Evolutionary conservation across 2,329 filamentous ascomycete species (phyloP).

Genomic region (Beauveria pseudobassiana): DNA sequence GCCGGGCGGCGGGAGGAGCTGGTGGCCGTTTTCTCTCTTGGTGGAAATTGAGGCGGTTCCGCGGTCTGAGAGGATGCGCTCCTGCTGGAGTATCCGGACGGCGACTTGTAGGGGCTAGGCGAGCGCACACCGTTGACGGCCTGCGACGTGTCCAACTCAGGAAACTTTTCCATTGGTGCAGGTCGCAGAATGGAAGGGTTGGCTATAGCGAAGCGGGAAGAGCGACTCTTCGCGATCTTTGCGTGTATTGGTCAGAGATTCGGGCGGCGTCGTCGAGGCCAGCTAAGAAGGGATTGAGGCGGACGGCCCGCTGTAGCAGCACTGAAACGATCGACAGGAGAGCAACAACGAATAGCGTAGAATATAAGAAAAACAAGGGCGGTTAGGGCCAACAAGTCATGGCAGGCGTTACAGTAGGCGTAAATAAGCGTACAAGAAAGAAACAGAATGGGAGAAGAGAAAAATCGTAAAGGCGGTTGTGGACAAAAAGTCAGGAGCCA

Average conservation of each 20-base stretch:
- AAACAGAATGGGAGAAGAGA: neutral
- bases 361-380: neutral
- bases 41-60: conserved; percentile 20
- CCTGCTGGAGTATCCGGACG: conserved; percentile 22
- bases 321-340: conserved; percentile 10
- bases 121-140: conserved; percentile 21
- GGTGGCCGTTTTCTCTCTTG: conserved; percentile 19
- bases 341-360: neutral
- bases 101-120: conserved; percentile 21
- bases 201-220: neutral
- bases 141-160: conserved; percentile 41
- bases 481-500: neutral
- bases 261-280: neutral
- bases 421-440: neutral
- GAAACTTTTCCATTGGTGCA: conserved; percentile 48
- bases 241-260: neutral
- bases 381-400: conserved; percentile 3
- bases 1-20: conserved; percentile 17
- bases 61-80: conserved; percentile 22
- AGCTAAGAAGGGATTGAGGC: neutral
- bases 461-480: neutral
- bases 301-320: neutral
- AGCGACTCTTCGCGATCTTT: neutral
- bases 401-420: conserved; percentile 1
- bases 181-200: neutral